Conservation (phyloP, 768 basidiomycete species). For the Clitopilus hobsonii region DNA sequence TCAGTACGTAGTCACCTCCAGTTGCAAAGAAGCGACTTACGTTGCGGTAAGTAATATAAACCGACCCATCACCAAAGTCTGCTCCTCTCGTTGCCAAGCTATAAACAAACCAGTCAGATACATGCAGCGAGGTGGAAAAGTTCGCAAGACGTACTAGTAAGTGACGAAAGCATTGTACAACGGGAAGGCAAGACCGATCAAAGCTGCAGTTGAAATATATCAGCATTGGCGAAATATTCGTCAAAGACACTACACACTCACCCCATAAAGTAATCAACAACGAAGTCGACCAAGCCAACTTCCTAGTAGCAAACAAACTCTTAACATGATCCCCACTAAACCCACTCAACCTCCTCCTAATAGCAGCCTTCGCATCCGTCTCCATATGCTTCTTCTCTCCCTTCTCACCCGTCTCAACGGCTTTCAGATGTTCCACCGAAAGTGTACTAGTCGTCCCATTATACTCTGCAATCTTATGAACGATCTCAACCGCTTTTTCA, state of each 20-base stretch:
- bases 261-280: slow-evolving; percentile 54
- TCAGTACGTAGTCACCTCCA: neutral
- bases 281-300: slow-evolving; percentile 62
- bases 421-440: slow-evolving; percentile 44
- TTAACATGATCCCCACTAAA: slow-evolving; percentile 40
- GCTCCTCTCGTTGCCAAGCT: slow-evolving; percentile 66
- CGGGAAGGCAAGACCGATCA: slow-evolving; percentile 77
- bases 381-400: slow-evolving; percentile 6
- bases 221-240: neutral
- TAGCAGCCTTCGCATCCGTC: slow-evolving; percentile 14
- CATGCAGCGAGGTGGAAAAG: neutral
- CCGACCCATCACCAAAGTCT: slow-evolving; percentile 62
- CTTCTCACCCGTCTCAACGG: slow-evolving; percentile 11
- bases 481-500: slow-evolving; percentile 52
- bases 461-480: slow-evolving; percentile 56
- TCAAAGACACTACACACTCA: slow-evolving; percentile 11
- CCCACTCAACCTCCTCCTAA: slow-evolving; percentile 33
- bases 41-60: slow-evolving; percentile 73
- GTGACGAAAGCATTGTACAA: slow-evolving; percentile 58
- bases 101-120: neutral
- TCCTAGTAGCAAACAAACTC: slow-evolving; percentile 57
- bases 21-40: slow-evolving; percentile 23
- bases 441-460: slow-evolving; percentile 50
- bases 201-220: slow-evolving; percentile 30
- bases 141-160: slow-evolving; percentile 45